A percentile compares a stretch with the other conserved stretches of the same genome.
phyloP scores from a whole-genome alignment of 306 rosid species.

The Medicago truncatula region MtrunA17r5.0-ANR NC_053042.1:47203001-47203500 shows the following conservation, averaged over 20 bases:
- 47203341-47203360: not conserved
- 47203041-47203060: not conserved
- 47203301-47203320: not conserved
- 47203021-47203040: not conserved
- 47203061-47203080: not conserved
- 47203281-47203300: not conserved
- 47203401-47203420: not conserved
- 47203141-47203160: slow-evolving; percentile 89
- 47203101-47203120: slow-evolving; percentile 35
- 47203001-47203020: slow-evolving; percentile 71
- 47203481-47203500: too few species aligned
- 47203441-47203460: not conserved
- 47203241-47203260: not conserved
- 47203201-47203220: not conserved
- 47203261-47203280: not conserved
- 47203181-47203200: not conserved
- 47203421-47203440: not conserved
- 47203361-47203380: not conserved
- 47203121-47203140: slow-evolving; percentile 94
- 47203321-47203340: not conserved
- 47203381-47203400: not conserved
- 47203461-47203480: too few species aligned
- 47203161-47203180: slow-evolving; percentile 22
- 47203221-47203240: not conserved
- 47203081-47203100: not conserved